These are phyloP conservation scores for Neoarthrinium moseri DNA, from an alignment of 2,329 filamentous ascomycete genomes.

Conservation along the genomic window DNA sequence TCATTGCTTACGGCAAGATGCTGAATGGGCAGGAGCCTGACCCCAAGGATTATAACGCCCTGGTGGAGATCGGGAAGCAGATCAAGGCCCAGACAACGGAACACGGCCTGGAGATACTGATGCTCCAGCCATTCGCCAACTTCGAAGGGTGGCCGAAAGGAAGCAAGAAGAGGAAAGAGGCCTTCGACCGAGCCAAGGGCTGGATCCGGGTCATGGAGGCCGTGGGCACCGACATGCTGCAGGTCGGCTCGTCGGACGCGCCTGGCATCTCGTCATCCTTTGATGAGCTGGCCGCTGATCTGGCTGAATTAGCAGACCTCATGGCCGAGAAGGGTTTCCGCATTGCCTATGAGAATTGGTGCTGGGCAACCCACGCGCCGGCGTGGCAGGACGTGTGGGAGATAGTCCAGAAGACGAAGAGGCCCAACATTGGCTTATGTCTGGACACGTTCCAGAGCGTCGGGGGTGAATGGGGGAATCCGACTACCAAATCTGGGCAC, in stretches of 20 bases:
- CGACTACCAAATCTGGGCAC: constrained; percentile 60
- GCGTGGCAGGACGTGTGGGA: constrained; percentile 70
- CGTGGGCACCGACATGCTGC: constrained; percentile 67
- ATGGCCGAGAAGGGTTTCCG: constrained; percentile 55
- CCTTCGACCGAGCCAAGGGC: constrained; percentile 59
- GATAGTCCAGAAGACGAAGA: constrained; percentile 61
- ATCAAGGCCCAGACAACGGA: constrained; percentile 55
- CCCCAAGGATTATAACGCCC: constrained; percentile 57
- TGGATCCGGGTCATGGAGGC: constrained; percentile 74
- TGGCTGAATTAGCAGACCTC: constrained; percentile 63
- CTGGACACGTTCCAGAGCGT: constrained; percentile 77
- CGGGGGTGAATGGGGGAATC: constrained; percentile 72
- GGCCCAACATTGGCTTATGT: constrained; percentile 69
- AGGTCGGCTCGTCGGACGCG: constrained; percentile 65
- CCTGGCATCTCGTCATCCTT: constrained; percentile 51
- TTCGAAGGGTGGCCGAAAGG: constrained; percentile 71
- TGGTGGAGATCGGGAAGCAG: constrained; percentile 52
- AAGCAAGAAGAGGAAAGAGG: constrained; percentile 57
- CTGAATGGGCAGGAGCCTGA: constrained; percentile 48
- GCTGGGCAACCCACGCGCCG: constrained; percentile 71
- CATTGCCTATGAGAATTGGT: constrained; percentile 80
- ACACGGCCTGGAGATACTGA: constrained; percentile 60
- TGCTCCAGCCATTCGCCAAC: constrained; percentile 74
- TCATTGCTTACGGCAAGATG: constrained; percentile 58
- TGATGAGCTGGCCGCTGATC: constrained; percentile 55